phyloP scores from a whole-genome alignment of 495 filamentous ascomycete genomes.

The Gamarada debralockiae region DNA sequence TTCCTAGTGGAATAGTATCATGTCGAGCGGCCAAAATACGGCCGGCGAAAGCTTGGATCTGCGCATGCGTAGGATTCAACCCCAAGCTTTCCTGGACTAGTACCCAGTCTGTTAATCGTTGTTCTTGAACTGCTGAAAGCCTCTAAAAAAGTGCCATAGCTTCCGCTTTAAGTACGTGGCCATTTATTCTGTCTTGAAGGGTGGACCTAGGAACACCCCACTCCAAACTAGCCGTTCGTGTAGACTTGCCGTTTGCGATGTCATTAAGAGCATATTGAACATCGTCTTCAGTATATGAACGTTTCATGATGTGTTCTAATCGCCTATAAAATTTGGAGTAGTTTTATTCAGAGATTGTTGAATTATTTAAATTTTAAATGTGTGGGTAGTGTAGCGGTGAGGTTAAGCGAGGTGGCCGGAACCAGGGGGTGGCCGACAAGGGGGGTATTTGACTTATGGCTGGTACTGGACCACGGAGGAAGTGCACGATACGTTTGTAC shows the following conservation, averaged over 20 bases:
- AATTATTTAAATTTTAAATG: conserved; percentile 1
- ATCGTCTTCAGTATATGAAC: conserved; percentile 4
- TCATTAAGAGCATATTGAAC: neutral
- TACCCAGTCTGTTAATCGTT: conserved; percentile 2
- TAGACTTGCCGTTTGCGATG: neutral
- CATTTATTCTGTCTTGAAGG: neutral
- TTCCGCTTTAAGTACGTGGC: neutral
- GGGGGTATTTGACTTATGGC: conserved; percentile 11
- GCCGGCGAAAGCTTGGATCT: neutral
- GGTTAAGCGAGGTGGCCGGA: conserved; percentile 5
- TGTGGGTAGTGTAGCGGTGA: neutral
- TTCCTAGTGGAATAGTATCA: neutral
- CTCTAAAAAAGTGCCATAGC: neutral
- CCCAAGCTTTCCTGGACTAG: conserved; percentile 2
- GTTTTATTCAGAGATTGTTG: neutral
- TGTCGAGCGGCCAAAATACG: neutral
- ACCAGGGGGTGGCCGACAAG: neutral
- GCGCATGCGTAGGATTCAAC: neutral
- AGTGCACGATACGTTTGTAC: conserved; percentile 20
- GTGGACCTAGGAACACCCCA: conserved; percentile 1
- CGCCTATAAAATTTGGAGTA: neutral
- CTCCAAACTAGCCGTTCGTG: neutral
- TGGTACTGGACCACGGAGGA: conserved; percentile 19
- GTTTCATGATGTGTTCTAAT: conserved; percentile 1
- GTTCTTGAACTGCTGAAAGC: neutral